Conservation (phyloP, 768 basidiomycete species). For the Daedaleopsis nitida region DNA sequence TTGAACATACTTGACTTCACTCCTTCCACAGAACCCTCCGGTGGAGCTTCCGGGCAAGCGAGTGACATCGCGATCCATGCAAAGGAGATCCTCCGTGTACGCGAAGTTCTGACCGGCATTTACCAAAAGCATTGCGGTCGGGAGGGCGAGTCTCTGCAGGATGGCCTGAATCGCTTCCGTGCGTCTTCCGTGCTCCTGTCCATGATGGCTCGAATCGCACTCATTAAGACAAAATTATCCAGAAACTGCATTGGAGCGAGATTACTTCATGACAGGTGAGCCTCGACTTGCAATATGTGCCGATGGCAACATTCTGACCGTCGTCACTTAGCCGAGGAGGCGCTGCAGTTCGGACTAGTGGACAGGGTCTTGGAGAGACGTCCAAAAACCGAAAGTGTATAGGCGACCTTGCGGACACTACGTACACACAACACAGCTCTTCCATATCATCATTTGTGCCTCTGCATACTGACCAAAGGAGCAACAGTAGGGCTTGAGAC, state of each 20-base stretch:
- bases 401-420: not conserved
- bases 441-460: no score
- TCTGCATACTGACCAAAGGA: no score
- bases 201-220: not conserved
- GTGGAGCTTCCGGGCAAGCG: constrained; percentile 94
- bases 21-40: constrained; percentile 80
- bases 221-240: constrained; percentile 5
- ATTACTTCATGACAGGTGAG: constrained; percentile 93
- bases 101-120: constrained; percentile 81
- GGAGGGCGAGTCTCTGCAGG: constrained; percentile 61
- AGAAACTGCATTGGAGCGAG: constrained; percentile 91
- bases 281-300: not conserved
- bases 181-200: constrained; percentile 29
- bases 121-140: constrained; percentile 86
- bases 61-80: constrained; percentile 98
- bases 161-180: constrained; percentile 81
- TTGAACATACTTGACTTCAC: not conserved
- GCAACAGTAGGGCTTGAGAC: no score
- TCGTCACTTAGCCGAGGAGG: constrained; percentile 61
- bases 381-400: constrained; percentile 50
- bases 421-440: not conserved
- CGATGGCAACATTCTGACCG: not conserved
- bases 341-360: constrained; percentile 88
- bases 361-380: constrained; percentile 88
- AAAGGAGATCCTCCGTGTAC: constrained; percentile 90